These are phyloP conservation scores for Blastosporella zonata DNA, from an alignment of 1,284 basidiomycete genomes.

Conservation along the genomic window DNA sequence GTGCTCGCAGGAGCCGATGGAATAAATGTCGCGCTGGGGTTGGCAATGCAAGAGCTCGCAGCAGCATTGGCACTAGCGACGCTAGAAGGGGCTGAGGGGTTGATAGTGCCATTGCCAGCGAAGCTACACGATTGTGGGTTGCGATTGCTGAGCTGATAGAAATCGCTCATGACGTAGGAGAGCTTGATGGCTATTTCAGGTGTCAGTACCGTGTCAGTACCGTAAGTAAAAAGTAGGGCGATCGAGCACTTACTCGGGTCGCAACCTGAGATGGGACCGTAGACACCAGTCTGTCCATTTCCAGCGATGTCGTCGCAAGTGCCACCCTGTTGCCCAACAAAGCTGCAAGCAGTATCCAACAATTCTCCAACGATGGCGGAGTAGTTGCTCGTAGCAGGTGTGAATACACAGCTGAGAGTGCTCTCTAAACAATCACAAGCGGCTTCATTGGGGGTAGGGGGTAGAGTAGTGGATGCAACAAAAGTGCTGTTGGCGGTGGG, in stretches of 20 bases:
- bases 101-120: conserved; percentile 79
- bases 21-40: conserved; percentile 66
- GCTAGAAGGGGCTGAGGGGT: conserved; percentile 51
- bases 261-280: conserved; percentile 75
- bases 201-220: conserved; percentile 17
- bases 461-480: conserved; percentile 67
- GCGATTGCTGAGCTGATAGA: conserved; percentile 66
- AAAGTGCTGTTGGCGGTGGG: conserved; percentile 57
- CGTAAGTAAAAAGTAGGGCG: conserved; percentile 9
- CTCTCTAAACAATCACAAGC: conserved; percentile 78
- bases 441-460: conserved; percentile 77
- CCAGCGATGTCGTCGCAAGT: conserved; percentile 70
- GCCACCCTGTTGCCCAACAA: conserved; percentile 60
- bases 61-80: conserved; percentile 56
- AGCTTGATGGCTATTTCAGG: conserved; percentile 61
- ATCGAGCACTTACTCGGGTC: conserved; percentile 55
- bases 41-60: conserved; percentile 69
- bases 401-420: conserved; percentile 72
- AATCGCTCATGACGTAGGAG: conserved; percentile 81
- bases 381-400: conserved; percentile 57
- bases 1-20: conserved; percentile 49
- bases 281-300: conserved; percentile 72
- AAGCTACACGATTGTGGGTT: conserved; percentile 70
- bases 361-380: conserved; percentile 69
- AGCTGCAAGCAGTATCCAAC: conserved; percentile 66